phyloP scores from a whole-genome alignment of 2,329 filamentous ascomycete genomes.

The Elsinoe australis region DNA sequence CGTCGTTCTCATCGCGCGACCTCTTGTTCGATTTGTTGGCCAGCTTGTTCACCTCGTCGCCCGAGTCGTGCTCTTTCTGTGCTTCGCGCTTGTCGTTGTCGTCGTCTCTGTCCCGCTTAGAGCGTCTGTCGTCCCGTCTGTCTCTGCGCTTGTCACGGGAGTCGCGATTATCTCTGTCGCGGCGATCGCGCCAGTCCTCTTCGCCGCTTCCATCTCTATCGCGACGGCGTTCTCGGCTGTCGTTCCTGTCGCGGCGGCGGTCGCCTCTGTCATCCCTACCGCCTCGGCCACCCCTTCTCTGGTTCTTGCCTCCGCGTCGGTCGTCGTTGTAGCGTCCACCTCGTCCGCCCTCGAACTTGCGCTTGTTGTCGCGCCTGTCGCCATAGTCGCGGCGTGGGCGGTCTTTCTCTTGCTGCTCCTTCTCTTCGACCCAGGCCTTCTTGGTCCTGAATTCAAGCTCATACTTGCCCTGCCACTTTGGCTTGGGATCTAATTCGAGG shows the following conservation, averaged over 20 bases:
- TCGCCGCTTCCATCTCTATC: conserved; percentile 19
- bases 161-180: conserved; percentile 7
- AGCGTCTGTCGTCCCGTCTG: conserved; percentile 1
- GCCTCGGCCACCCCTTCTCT: neutral
- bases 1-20: conserved; percentile 32
- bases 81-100: conserved; percentile 17
- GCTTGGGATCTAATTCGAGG: conserved; percentile 68
- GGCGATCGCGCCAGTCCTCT: conserved; percentile 21
- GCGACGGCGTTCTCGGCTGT: conserved; percentile 17
- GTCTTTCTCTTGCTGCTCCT: conserved; percentile 35
- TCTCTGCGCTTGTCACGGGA: neutral
- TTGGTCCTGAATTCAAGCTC: conserved; percentile 78
- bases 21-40: conserved; percentile 37
- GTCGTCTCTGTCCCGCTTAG: conserved; percentile 21
- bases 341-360: conserved; percentile 20
- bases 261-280: neutral
- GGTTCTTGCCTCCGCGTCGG: conserved; percentile 3
- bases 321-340: conserved; percentile 5
- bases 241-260: conserved; percentile 7
- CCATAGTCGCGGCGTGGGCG: conserved; percentile 28
- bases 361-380: conserved; percentile 25
- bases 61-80: conserved; percentile 15
- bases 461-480: conserved; percentile 63
- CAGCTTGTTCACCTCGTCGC: conserved; percentile 8
- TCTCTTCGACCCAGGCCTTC: conserved; percentile 63